Evolutionary conservation across 78 protist species (phyloP), one percentile per base, ranked within the genome.

Genomic region (Cavenderia fasciculata): DNA sequence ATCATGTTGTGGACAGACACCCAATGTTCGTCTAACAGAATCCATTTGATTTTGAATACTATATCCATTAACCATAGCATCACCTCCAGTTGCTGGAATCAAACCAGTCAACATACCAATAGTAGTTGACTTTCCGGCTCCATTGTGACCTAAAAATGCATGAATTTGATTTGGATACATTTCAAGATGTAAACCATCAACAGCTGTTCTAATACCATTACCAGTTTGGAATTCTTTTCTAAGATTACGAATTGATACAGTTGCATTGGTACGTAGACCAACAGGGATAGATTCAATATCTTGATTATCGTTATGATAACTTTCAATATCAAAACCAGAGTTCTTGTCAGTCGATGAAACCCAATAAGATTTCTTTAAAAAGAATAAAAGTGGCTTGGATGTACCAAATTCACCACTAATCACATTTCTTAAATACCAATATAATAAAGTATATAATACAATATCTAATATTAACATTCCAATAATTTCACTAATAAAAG

Each of bases 41-140:
- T 71, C 46, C 94, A 89, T 89, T 49, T 69, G 62, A 18, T 5
- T 16, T 14, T 61, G 23, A 33, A 75, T 74, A n/a, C 72, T 61
- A 31, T 54, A 44, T 21, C 89, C 86, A 25, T 51, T 71, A 40
- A 87, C 27, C 25, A 8, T 43, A 4, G 89, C 89, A 47, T 52
- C 86, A 40, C 94, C 95, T 8, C 34, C 14, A 7, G 87, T 72
- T 44, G 91, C 92, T 51, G 78, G 62, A 6, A 74, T 23, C 27
- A 78, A 43, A 43, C 98, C 98, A 10, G 97, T 94, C 25, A 95
- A 65, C 94, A 96, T 94, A 78, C 79, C 94, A 63, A 97, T 90
- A 4, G 96, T 54, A 2, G 98, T 97, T 12, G 97, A 78, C 85
- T 96, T 96, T 40, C 93, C 94, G 14, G 87, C 85, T 34, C 97